phyloP scores from a whole-genome alignment of 2,329 filamentous ascomycete species.

The Colletotrichum cordylinicola region DNA sequence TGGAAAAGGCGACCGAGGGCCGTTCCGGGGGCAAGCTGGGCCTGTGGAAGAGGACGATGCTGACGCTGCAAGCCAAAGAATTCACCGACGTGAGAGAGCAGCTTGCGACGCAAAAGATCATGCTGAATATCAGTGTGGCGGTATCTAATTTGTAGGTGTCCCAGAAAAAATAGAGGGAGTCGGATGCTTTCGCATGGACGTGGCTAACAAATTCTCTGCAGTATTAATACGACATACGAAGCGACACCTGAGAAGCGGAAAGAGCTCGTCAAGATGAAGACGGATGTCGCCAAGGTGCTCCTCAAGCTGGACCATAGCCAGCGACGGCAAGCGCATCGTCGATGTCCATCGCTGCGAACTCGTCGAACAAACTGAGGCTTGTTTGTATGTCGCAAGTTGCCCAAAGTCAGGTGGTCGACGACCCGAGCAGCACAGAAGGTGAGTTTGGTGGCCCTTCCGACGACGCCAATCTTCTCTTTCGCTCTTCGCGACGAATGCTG shows the following conservation, averaged over 20 bases:
- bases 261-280: background rate
- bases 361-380: background rate
- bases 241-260: background rate
- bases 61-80: background rate
- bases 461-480: background rate
- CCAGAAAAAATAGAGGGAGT: background rate
- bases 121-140: background rate
- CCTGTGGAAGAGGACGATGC: background rate
- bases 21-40: background rate
- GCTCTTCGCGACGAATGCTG: background rate
- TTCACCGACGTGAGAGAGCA: background rate
- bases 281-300: background rate
- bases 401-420: background rate
- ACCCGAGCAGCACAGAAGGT: background rate
- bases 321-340: background rate
- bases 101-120: background rate
- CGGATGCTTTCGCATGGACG: background rate
- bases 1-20: background rate
- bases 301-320: background rate
- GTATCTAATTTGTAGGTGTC: slow-evolving; percentile 4
- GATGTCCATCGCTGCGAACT: background rate
- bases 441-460: background rate
- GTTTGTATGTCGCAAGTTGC: background rate
- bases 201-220: background rate
- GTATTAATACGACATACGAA: background rate